Conservation (phyloP, 768 basidiomycete genomes). For the Tephrocybe sp. region DNA sequence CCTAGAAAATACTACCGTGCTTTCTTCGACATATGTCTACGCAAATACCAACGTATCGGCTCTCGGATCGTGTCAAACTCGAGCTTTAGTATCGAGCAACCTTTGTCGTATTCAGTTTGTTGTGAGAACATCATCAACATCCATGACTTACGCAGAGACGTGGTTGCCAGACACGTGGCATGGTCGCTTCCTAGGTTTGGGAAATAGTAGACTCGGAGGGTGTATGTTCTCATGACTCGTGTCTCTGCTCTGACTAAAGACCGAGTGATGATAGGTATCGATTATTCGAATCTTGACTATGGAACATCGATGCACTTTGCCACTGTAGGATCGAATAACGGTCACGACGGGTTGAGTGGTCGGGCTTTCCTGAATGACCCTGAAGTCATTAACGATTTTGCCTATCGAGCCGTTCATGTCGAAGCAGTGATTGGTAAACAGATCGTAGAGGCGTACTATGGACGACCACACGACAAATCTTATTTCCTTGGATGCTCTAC, state of each 20-base stretch:
- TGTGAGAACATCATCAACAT: background rate
- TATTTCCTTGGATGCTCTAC: slow-evolving; percentile 10
- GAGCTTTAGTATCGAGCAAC: background rate
- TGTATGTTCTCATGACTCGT: background rate
- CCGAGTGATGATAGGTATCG: background rate
- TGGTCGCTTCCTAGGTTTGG: background rate
- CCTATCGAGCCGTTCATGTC: slow-evolving; percentile 4
- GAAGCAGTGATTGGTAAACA: slow-evolving; percentile 10
- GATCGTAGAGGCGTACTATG: slow-evolving; percentile 7
- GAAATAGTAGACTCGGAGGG: slow-evolving; percentile 1
- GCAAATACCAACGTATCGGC: background rate
- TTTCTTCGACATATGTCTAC: background rate
- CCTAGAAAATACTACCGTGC: slow-evolving; percentile 1
- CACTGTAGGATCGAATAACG: slow-evolving; percentile 4
- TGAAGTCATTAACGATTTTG: slow-evolving; percentile 10
- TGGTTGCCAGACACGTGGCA: background rate
- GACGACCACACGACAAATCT: background rate
- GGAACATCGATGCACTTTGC: slow-evolving; percentile 5
- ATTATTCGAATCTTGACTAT: slow-evolving; percentile 1
- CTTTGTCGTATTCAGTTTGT: slow-evolving; percentile 5
- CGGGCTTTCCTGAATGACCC: background rate
- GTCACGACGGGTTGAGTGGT: slow-evolving; percentile 1
- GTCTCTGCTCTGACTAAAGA: background rate
- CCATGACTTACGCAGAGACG: background rate
- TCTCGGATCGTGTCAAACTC: background rate